phyloP scores from a whole-genome alignment of 805 yeast species.

The Metschnikowia noctiluminum region DNA sequence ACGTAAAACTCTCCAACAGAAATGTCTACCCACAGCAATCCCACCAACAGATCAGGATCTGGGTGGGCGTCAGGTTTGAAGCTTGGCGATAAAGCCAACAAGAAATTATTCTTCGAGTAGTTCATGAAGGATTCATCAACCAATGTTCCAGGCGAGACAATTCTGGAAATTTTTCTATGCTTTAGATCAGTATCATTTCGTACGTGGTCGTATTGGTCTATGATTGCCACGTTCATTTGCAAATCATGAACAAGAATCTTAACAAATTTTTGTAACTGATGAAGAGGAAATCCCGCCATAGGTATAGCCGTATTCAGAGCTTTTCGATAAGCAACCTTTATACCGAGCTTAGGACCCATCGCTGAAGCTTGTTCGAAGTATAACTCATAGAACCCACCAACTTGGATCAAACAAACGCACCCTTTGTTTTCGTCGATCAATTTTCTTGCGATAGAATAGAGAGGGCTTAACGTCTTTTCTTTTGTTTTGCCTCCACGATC shows the following conservation, averaged over 20 bases:
- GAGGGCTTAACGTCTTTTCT: constrained; percentile 30
- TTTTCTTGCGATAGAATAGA: constrained; percentile 31
- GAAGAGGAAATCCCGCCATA: constrained; percentile 90
- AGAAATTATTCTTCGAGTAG: constrained; percentile 64
- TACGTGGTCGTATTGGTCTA: constrained; percentile 55
- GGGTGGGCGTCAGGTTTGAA: constrained; percentile 37
- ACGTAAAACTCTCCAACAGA: constrained; percentile 77
- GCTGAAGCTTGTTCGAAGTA: constrained; percentile 85
- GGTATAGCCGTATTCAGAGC: constrained; percentile 48
- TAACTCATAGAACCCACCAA: constrained; percentile 83
- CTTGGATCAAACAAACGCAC: constrained; percentile 57
- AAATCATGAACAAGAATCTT: constrained; percentile 67
- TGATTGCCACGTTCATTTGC: constrained; percentile 71
- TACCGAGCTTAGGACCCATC: constrained; percentile 65
- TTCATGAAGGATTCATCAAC: constrained; percentile 83
- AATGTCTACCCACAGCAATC: constrained; percentile 85
- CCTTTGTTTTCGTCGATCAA: constrained; percentile 35
- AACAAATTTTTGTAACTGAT: constrained; percentile 68
- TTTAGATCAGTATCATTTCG: constrained; percentile 33
- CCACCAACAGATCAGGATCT: constrained; percentile 49
- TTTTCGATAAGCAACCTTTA: constrained; percentile 61
- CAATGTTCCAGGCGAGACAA: constrained; percentile 90
- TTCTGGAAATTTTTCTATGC: constrained; percentile 69
- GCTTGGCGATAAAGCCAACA: constrained; percentile 51
- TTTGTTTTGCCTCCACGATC: constrained; percentile 40